Percentiles rank a stretch among this genome's conserved stretches.
phyloP scores from a whole-genome alignment of 2,329 filamentous ascomycete species.

The Nothophaeocryptopus gaeumannii region DNA sequence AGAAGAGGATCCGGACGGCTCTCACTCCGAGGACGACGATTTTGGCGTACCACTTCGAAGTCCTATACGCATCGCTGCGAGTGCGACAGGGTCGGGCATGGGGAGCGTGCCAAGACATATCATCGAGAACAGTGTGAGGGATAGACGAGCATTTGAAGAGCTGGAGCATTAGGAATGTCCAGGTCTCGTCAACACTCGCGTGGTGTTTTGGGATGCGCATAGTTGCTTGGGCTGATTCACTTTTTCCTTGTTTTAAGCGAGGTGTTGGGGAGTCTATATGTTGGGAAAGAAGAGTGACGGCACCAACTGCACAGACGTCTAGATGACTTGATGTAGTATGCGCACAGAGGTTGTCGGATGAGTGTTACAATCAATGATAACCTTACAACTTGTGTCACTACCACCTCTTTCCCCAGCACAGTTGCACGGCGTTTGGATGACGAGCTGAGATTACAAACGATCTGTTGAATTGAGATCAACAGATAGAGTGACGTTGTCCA shows the following conservation, averaged over 20 bases:
- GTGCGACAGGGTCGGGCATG: not conserved
- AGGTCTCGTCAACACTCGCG: not conserved
- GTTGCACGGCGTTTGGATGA: too few relatives aligned
- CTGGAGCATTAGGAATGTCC: not conserved
- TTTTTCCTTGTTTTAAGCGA: not conserved
- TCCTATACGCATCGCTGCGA: slow-evolving; percentile 26
- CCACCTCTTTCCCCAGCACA: not conserved
- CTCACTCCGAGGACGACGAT: slow-evolving; percentile 49
- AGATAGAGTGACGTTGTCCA: too few relatives aligned
- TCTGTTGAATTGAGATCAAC: too few relatives aligned
- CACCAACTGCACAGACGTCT: not conserved
- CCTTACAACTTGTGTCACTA: not conserved
- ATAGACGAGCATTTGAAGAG: not conserved
- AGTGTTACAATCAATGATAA: not conserved
- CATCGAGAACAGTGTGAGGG: not conserved
- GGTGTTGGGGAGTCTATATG: not conserved
- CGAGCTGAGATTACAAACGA: too few relatives aligned
- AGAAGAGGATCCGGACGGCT: slow-evolving; percentile 34
- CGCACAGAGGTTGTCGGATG: not conserved
- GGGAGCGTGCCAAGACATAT: slow-evolving; percentile 12
- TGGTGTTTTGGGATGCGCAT: too few relatives aligned
- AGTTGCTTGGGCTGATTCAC: too few relatives aligned
- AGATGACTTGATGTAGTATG: not conserved
- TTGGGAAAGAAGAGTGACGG: not conserved
- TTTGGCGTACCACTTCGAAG: slow-evolving; percentile 50